Base-by-base conservation (phyloP, 2,329 filamentous ascomycete species). In the Exophiala xenobiotica region DNA sequence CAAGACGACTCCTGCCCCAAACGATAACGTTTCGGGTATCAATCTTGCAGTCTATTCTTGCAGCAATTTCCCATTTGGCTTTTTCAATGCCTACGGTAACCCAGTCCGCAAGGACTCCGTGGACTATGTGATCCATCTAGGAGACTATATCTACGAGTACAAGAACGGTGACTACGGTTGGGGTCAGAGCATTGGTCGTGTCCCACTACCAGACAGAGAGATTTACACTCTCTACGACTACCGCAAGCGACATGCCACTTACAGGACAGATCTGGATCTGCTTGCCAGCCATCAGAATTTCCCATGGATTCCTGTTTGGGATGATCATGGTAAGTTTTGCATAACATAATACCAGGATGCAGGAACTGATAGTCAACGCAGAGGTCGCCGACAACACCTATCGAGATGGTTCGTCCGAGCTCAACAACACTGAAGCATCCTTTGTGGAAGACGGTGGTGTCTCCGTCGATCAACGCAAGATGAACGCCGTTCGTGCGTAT, bases 391-490 rank as follows among this genome's bases (percentile, higher is more conserved):
- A 88, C 63, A 87, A 88, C 60, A 79, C 77, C 2, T 88, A 82
- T 63, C 74, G 78, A 19, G 83, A 83, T 61, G 85, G 85, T 1
- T 78, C 76, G 6, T 75, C 78, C 2, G 72, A 74, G 3, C 68
- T 85, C 19, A 84, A 83, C 65, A 88, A 88, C 65, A 86, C 80
- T 7, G 83, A 86, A 61, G 76, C 79, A 6, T 85, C 81, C 0
- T 88, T 87, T 68, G 40, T 61, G 22, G 72, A 77, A 41, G 76
- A 80, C 49, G 78, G 78, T 3, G 73, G 74, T 11, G 75, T 88
- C n/a, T 80, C 77, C 24, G 80, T 87, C n/a, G 85, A 88, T 58
- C 81, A 86, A 64, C 78, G 85, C 57, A 88, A 88, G 71, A 82
- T 86, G 74, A 86, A 88, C 46, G 85, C 84, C 1, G 84, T 88